phyloP scores from a whole-genome alignment of 129 eudicot genomes.

The Chrysanthemum lavandulifolium region DNA sequence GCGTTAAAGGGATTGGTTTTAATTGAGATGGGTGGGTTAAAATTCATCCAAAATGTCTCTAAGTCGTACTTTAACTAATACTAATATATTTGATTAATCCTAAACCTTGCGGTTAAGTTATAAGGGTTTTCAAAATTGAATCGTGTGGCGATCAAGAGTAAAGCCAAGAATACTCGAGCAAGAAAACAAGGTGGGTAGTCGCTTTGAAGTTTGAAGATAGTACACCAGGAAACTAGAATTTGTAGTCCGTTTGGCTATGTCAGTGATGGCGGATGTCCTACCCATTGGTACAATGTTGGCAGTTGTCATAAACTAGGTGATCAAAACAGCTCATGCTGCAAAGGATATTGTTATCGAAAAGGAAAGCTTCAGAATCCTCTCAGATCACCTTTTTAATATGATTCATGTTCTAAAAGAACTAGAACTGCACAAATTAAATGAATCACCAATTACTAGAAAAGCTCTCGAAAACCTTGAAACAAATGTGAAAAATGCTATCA shows the following conservation, averaged over 20 bases:
- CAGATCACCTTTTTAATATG: slow-evolving; percentile 52
- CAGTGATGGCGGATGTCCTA: slow-evolving; percentile 46
- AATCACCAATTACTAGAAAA: slow-evolving; percentile 50
- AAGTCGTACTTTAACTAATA: slow-evolving; percentile 2
- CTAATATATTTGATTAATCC: not conserved
- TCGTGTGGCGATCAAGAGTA: not conserved
- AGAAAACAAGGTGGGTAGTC: not conserved
- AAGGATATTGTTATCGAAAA: slow-evolving; percentile 55
- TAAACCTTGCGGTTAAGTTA: not conserved
- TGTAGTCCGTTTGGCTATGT: not conserved
- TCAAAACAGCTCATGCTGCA: slow-evolving; percentile 62
- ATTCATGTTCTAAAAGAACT: slow-evolving; percentile 52
- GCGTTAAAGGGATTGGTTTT: too few relatives aligned
- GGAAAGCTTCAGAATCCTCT: slow-evolving; percentile 55
- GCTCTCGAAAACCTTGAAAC: slow-evolving; percentile 60
- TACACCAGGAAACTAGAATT: not conserved
- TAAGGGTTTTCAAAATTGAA: not conserved
- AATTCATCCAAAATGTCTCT: not conserved
- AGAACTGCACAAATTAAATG: slow-evolving; percentile 42
- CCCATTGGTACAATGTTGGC: slow-evolving; percentile 59
- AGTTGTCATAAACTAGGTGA: slow-evolving; percentile 45
- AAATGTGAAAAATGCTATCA: slow-evolving; percentile 50
- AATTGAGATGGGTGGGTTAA: too few relatives aligned
- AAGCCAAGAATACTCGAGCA: not conserved
- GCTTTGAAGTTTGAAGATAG: not conserved